Base-by-base conservation (phyloP, 352 stramenopile genomes). In the Globisporangium nodosum region DNA sequence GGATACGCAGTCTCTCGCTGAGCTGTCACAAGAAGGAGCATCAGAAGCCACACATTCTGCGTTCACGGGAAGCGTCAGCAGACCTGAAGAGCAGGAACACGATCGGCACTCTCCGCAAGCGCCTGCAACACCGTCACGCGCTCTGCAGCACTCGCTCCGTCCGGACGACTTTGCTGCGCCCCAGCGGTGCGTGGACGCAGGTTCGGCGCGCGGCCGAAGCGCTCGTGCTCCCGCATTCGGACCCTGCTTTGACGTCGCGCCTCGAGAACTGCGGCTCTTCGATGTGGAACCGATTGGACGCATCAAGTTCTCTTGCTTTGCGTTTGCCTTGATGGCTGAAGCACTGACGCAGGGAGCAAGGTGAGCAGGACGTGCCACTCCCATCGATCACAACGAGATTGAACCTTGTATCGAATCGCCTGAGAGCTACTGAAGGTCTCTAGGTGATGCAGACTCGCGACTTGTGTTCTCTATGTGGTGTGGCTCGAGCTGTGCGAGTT, bases 171-270 rank as follows among this genome's bases (percentile, higher is more conserved):
- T 15, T 48, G 43, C 18, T n/a, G 24, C 16, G 60, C 52, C 8
- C 72, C 73, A 0, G 74, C 74, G 2, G 78, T 84, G 1, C 78
- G 74, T 40, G 76, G 74, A 33, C 76, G 72, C 45, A 87, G 56
- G 47, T 76, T 85, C 12, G 70, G 72, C 12, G 76, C 65, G 18
- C 69, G 72, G 0, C 78, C 78, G 52, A 87, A 83, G 33, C 64
- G 72, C 58, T 74, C 56, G 20, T 86, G 79, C 50, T 81, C 73
- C 31, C 64, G 52, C 68, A 81, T 81, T 12, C 16, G 0, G 35
- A 15, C 11, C 35, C 13, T 15, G 49, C 27, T 48, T 16, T 6
- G 48, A 27, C 24, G 24, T 27, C 24, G 24, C 1, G 24, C 24
- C 51, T 27, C 15, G 21, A 24, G 5, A 27, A 15, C 9, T 40